Conservation (phyloP, 1,139 yeast species). For the Pichia terricola region DNA sequence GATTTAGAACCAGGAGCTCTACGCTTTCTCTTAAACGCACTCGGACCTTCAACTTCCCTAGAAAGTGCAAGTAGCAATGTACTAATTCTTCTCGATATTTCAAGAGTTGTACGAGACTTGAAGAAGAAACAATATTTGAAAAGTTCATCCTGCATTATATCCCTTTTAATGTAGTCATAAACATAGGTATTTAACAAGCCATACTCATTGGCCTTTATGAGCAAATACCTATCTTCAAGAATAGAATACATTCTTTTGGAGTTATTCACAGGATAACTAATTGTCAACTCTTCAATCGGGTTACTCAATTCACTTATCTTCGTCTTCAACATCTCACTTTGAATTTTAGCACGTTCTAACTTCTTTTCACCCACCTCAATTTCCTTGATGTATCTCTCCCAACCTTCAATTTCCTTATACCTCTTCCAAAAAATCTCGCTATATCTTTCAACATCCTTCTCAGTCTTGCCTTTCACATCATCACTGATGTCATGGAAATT, state of each 20-base stretch:
- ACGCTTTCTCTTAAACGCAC: constrained; percentile 32
- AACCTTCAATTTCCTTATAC: constrained; percentile 67
- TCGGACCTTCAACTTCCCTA: constrained; percentile 69
- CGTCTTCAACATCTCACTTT: constrained; percentile 51
- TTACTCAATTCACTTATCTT: constrained; percentile 57
- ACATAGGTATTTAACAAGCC: constrained; percentile 68
- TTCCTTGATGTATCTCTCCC: constrained; percentile 75
- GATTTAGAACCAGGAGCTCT: constrained; percentile 1
- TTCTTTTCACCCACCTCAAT: constrained; percentile 86
- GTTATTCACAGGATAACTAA: constrained; percentile 87
- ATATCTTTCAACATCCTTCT: constrained; percentile 62
- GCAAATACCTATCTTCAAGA: constrained; percentile 75
- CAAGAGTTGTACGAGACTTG: constrained; percentile 75
- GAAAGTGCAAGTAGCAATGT: constrained; percentile 72
- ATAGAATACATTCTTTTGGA: constrained; percentile 80
- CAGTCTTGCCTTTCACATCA: constrained; percentile 58
- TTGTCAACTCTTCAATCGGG: constrained; percentile 67
- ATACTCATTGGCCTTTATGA: constrained; percentile 62
- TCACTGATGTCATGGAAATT: constrained; percentile 51
- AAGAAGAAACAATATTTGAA: constrained; percentile 89
- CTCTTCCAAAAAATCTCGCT: constrained; percentile 67
- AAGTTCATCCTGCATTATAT: constrained; percentile 59
- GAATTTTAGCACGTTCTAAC: constrained; percentile 50
- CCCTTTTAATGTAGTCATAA: constrained; percentile 69
- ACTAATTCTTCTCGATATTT: constrained; percentile 70